Conservation (phyloP, 2,329 filamentous ascomycete genomes). For the Sporothrix phasma region DNA sequence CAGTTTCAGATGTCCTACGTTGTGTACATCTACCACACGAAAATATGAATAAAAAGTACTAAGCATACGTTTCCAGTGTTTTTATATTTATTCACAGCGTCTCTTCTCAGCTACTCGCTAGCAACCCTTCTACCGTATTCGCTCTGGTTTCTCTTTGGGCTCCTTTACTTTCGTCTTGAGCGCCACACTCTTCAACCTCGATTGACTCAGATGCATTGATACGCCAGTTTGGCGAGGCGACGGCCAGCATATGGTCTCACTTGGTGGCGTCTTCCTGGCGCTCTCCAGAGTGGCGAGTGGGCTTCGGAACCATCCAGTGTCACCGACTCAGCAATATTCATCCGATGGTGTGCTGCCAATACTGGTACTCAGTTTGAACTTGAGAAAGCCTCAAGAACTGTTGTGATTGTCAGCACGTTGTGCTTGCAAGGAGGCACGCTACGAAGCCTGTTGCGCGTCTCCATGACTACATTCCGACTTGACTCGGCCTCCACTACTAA, state of each 20-base stretch:
- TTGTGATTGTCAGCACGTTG: no score
- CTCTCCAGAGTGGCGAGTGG: background rate
- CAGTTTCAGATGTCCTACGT: constrained; percentile 7
- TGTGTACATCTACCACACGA: background rate
- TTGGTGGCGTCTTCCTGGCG: background rate
- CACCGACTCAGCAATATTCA: background rate
- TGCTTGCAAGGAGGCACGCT: no score
- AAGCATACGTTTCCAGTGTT: background rate
- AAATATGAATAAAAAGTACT: background rate
- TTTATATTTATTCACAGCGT: background rate
- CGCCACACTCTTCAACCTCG: background rate
- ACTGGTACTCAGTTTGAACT: no score
- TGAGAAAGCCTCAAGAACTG: no score
- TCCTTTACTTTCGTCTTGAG: background rate
- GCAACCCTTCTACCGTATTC: background rate
- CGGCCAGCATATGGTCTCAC: constrained; percentile 1
- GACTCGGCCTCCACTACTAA: background rate
- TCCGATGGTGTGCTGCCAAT: no score
- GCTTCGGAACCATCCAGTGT: background rate
- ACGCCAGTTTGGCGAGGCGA: background rate
- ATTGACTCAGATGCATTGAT: background rate
- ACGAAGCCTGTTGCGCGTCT: background rate
- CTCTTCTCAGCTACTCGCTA: background rate
- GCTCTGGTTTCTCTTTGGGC: background rate
- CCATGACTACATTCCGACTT: constrained; percentile 1